Percentiles rank a stretch among this genome's conserved stretches.
phyloP scores from a whole-genome alignment of 2,329 filamentous ascomycete genomes.

The Fusarium sp. region DNA sequence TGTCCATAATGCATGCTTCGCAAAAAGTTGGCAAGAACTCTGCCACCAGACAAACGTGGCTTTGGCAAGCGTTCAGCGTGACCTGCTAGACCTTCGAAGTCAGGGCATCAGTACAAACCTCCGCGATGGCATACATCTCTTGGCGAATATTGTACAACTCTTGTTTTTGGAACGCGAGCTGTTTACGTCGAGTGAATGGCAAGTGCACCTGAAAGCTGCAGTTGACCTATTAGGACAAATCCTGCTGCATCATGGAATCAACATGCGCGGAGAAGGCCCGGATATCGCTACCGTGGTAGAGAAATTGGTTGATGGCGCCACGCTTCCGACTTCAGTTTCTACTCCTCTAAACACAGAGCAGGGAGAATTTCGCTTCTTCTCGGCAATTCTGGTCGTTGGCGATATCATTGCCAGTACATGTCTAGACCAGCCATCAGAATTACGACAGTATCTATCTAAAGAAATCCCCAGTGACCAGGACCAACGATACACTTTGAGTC shows the following conservation, averaged over 20 bases:
- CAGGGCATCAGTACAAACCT: not conserved
- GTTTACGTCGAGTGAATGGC: slow-evolving; percentile 50
- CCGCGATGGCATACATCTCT: slow-evolving; percentile 27
- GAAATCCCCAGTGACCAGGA: not conserved
- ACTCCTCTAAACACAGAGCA: slow-evolving; percentile 50
- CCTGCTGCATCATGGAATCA: not conserved
- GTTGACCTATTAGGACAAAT: not conserved
- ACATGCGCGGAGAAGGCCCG: not conserved
- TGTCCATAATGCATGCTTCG: not conserved
- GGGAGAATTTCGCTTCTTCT: slow-evolving; percentile 52
- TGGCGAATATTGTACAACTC: slow-evolving; percentile 58
- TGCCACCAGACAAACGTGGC: slow-evolving; percentile 3
- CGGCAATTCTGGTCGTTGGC: slow-evolving; percentile 48
- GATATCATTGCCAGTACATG: slow-evolving; percentile 25
- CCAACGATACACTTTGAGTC: not conserved
- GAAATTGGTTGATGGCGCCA: not conserved
- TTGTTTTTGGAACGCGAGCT: slow-evolving; percentile 55
- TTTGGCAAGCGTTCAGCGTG: slow-evolving; percentile 2
- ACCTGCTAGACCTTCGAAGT: slow-evolving; percentile 31
- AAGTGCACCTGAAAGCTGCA: slow-evolving; percentile 35
- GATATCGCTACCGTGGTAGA: not conserved
- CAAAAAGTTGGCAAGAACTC: not conserved
- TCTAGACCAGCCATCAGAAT: not conserved
- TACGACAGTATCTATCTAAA: not conserved
- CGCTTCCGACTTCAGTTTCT: not conserved